Evolutionary conservation across 1,284 basidiomycete species (phyloP), one percentile per base, ranked within the genome.

Genomic region (Pisolithus thermaeus): DNA sequence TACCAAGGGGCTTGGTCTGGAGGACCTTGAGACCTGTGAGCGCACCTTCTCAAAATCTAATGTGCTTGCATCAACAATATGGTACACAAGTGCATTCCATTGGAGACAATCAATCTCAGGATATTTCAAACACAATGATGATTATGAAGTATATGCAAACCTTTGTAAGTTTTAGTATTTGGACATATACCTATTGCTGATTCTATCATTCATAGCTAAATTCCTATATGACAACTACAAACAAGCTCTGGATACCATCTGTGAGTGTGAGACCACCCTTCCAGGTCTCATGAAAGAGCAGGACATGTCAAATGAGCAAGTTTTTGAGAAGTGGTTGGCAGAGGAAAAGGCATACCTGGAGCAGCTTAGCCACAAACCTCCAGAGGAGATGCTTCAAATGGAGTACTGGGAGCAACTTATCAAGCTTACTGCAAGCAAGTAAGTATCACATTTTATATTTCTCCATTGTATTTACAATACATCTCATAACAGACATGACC

Each of bases 171-270:
- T 20, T 11, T 32, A 11, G 28, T 27, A 1, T 39, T 28, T 27
- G 37, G 37, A 38, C 16, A 1, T 30, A 30, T 3, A 3, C 9
- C 28, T 30, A 30, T 30, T 30, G 1, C 28, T 30, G 28, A 30
- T 30, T 16, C 20, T 38, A 20, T 30, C 0, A 11, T 37, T n/a
- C 36, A 27, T 42, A 59, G 58, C 59, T 20, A 59, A 49, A 36
- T 64, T 67, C 48, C 42, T 66, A 12, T 38, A 57, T 7, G 57
- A 59, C 41, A 63, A 65, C 53, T 66, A 65, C 49, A 54, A 54
- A 38, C 64, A 66, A 46, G 66, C 64, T 2, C 47, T 64, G 1
- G 52, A 61, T 7, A 57, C 65, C 32, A 30, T 63, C 7, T 35
- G 39, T 2, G 25, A 51, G 4, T 51, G 51, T 1, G 32, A 56